Conservation (phyloP, 176 grass and related monocot species). For the Oropetium thomaeum region DNA sequence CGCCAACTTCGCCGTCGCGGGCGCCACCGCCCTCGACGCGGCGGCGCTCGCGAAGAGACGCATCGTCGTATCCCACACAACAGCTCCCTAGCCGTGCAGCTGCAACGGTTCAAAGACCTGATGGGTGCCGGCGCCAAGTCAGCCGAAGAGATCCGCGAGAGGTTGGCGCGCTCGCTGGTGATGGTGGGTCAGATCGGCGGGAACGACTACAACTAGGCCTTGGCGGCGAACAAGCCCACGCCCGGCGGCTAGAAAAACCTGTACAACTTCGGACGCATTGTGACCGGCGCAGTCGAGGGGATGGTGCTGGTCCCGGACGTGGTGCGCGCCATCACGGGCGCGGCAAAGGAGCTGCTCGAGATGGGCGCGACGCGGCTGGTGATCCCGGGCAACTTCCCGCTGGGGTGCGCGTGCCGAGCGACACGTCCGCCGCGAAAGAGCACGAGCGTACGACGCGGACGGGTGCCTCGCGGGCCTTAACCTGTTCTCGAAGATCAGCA, state of each 20-base stretch:
- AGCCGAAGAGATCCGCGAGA: slow-evolving; percentile 36
- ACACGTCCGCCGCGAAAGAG: slow-evolving; percentile 45
- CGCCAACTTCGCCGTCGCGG: slow-evolving; percentile 55
- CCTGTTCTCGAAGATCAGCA: slow-evolving; percentile 45
- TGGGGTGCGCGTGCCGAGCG: slow-evolving; percentile 56
- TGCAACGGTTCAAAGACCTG: slow-evolving; percentile 40
- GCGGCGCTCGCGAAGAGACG: slow-evolving; percentile 32
- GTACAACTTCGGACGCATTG: background rate
- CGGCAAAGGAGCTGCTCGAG: slow-evolving; percentile 50
- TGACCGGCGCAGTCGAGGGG: slow-evolving; percentile 31
- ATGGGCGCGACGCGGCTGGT: slow-evolving; percentile 46
- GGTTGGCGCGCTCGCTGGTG: slow-evolving; percentile 36
- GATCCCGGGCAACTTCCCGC: slow-evolving; percentile 59
- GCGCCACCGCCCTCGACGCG: slow-evolving; percentile 47
- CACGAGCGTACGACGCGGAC: slow-evolving; percentile 40
- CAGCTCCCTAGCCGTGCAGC: slow-evolving; percentile 36
- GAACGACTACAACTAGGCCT: slow-evolving; percentile 80
- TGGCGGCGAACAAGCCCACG: slow-evolving; percentile 32
- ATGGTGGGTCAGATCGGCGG: slow-evolving; percentile 72
- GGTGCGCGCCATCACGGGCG: slow-evolving; percentile 38
- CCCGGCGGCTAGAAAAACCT: background rate
- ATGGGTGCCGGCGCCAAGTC: background rate
- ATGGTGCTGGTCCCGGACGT: slow-evolving; percentile 57
- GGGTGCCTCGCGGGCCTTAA: slow-evolving; percentile 48
- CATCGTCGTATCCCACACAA: slow-evolving; percentile 7